These are phyloP conservation scores for Scutellaria galericulata DNA, from an alignment of 257 asterid genomes.

Conservation along the genomic window DNA sequence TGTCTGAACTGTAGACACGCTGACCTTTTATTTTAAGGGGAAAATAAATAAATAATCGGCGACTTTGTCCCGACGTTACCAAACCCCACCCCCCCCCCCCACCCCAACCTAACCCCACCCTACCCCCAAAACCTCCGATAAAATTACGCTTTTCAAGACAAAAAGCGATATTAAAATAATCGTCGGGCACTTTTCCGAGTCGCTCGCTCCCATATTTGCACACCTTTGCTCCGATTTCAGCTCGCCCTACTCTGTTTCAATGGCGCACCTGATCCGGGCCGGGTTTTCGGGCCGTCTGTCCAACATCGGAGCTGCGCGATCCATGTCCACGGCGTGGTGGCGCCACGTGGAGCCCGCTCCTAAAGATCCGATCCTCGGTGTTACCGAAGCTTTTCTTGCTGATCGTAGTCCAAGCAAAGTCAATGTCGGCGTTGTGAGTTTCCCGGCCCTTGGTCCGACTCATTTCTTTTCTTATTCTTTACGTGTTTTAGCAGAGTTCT, in stretches of 20 bases:
- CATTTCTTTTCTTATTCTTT: neutral
- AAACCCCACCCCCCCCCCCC: neutral
- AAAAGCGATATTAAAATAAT: conserved; percentile 29
- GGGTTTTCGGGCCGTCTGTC: conserved; percentile 45
- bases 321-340: conserved; percentile 84
- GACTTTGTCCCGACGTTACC: conserved; percentile 7
- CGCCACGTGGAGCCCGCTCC: conserved; percentile 92
- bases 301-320: conserved; percentile 55
- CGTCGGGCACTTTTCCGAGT: conserved; percentile 28
- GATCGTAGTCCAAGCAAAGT: conserved; percentile 85
- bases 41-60: conserved; percentile 5
- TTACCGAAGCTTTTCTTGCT: conserved; percentile 94
- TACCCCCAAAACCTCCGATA: neutral
- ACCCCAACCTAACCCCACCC: neutral
- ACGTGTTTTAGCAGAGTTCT: neutral
- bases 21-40: too few species aligned
- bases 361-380: conserved; percentile 97
- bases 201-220: conserved; percentile 23
- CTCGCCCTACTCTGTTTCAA: conserved; percentile 23
- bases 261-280: conserved; percentile 62
- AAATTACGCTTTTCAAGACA: conserved; percentile 35
- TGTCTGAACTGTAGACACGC: too few species aligned
- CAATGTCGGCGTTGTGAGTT: conserved; percentile 96
- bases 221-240: conserved; percentile 15
- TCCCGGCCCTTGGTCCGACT: neutral